Evolutionary conservation across 805 yeast species (phyloP), one percentile per base, ranked within the genome.

Genomic region (Wickerhamiella sergipiensis): DNA sequence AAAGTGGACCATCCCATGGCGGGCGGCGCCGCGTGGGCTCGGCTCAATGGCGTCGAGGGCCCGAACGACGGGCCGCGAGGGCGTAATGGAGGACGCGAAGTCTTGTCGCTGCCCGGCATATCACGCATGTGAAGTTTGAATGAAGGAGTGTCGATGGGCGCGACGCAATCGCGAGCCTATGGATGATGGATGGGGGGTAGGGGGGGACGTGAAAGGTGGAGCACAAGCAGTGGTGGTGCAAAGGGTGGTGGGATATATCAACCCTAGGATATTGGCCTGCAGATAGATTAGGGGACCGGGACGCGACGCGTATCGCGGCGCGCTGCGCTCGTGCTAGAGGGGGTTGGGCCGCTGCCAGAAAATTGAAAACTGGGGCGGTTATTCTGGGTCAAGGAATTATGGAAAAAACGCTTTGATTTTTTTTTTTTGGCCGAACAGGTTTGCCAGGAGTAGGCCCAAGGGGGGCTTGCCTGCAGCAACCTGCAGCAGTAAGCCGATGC

Each of bases 1-100:
- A 66, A 60, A 48, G 52, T 44, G 31, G 50, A 45, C 46, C 43
- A 40, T 3, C 43, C 24, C 24, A 19, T 15, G 17, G 40, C 19
- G 9, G 40, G 19, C 10, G 8, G 10, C 6, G 19, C 18, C 40
- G 40, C 40, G 19, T 36, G 18, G 17, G 40, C 18, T 17, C 40
- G 18, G 40, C 13, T 36, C 40, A 36, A 36, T 36, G 40, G 40
- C 7, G 40, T 36, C 2, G 40, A n/a, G 7, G 40, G 40, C 19
- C 40, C 40, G 19, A 36, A 17, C 4, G 33, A 29, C 33, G 33
- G 33, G 33, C 33, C 40, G 40, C 19, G 40, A 15, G 40, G 19
- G 9, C 17, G 19, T 15, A n/a, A 17, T 17, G 17, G 40, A 13
- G 40, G 40, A n/a, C 40, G 40, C 40, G 40, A 17, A 17, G 7